Evolutionary conservation across 1,284 basidiomycete species (phyloP), one percentile per base, ranked within the genome.

Genomic region (Meira miltonrushii): DNA sequence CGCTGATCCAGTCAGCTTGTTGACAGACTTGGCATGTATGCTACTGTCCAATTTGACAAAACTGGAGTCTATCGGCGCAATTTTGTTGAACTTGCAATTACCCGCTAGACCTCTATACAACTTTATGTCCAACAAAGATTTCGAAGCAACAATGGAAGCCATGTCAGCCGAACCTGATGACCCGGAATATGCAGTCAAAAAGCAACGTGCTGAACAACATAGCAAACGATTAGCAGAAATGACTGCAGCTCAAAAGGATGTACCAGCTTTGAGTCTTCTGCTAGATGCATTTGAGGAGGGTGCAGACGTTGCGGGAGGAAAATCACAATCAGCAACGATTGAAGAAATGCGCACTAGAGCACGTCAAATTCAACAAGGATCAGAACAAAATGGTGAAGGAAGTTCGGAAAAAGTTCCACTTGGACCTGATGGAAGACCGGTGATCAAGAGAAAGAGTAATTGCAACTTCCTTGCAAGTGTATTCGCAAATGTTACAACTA

Each of bases 11-110:
- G 85, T 88, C 63, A 88, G 93, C 3, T 85, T 90, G 55, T 86
- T 96, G 17, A 91, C 92, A 37, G 94, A 97, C 80, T 85, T 97
- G 10, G 92, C 92, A 1, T 86, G 90, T 37, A 98, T 99, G 95
- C 83, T 98, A 1, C 84, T 98, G 6, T 96, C 93, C 17, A 99
- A 99, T 79, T 82, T 97, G 46, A 91, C 92, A 13, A 85, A 89
- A 12, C 86, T 90, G 55, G 83, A 90, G 4, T 81, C 84, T 0
- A 84, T 89, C 52, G 87, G 88, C 64, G 81, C 85, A 2, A 79
- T 83, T 1, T 80, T 96, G 10, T 81, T 93, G 2, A 81, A 82
- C 2, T 81, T 93, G 38, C 85, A 66, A 39, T 69, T 77, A 39
- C 67, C 69, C 23, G 64, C 69, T 13, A 62, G 65, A 28, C 72